Evolutionary conservation across 495 filamentous ascomycete species (phyloP).

Genomic region (Aspergillus leporis): DNA sequence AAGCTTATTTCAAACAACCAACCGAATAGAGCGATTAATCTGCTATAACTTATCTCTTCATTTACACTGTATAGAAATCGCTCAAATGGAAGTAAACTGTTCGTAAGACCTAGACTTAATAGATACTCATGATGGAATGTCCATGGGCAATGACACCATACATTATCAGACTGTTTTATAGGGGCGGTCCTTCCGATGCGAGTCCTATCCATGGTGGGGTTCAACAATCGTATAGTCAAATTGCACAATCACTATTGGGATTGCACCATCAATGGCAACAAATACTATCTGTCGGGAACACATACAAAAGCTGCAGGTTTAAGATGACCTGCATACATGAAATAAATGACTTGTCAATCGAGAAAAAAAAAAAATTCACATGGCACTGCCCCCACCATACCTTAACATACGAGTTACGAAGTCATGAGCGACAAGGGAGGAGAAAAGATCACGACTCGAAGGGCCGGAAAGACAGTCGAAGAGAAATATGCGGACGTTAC

Average conservation of each 20-base stretch:
- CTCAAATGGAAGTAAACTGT: too few relatives aligned
- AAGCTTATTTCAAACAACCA: too few relatives aligned
- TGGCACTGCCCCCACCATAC: too few relatives aligned
- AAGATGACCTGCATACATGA: not conserved
- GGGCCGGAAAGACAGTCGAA: not conserved
- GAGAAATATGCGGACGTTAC: slow-evolving; percentile 28
- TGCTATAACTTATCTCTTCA: too few relatives aligned
- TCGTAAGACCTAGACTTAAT: not conserved
- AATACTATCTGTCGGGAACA: not conserved
- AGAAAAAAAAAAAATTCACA: too few relatives aligned
- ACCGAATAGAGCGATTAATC: too few relatives aligned
- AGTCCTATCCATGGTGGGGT: not conserved
- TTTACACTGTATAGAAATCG: too few relatives aligned
- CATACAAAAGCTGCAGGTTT: not conserved
- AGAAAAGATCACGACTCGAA: not conserved
- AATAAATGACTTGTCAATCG: not conserved
- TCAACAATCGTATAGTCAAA: not conserved
- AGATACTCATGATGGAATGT: not conserved
- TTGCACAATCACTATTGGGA: slow-evolving; percentile 1
- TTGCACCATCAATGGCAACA: not conserved
- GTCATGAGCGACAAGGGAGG: not conserved
- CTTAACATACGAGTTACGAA: not conserved
- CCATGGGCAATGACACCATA: not conserved
- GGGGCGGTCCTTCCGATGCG: not conserved
- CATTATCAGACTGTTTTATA: not conserved